Percentiles rank a stretch among this genome's conserved stretches.
Evolutionary conservation across 1,284 basidiomycete genomes (phyloP).

Genomic region (Cryptococcus floricola): DNA sequence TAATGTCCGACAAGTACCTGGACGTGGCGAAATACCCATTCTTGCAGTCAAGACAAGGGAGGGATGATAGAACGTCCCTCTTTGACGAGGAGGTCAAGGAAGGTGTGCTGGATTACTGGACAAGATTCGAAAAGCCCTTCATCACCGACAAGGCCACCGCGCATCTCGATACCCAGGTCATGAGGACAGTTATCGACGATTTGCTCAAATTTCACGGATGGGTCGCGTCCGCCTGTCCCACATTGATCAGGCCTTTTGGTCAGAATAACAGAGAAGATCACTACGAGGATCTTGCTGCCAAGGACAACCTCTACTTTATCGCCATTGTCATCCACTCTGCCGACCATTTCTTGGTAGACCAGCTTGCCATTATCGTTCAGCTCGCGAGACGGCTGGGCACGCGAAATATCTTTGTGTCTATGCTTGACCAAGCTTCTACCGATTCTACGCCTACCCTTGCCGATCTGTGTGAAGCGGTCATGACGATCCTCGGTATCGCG

Average conservation of each 20-base stretch:
- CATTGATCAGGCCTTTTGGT: constrained; percentile 81
- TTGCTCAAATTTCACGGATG: constrained; percentile 90
- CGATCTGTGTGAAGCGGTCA: constrained; percentile 86
- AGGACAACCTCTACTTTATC: constrained; percentile 84
- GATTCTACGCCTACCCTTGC: constrained; percentile 88
- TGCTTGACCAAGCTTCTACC: constrained; percentile 88
- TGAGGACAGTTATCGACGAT: constrained; percentile 80
- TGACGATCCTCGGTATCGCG: constrained; percentile 82
- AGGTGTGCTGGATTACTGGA: constrained; percentile 83
- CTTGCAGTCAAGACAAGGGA: constrained; percentile 75
- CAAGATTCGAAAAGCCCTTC: constrained; percentile 81
- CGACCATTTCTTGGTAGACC: constrained; percentile 94
- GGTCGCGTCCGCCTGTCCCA: constrained; percentile 95
- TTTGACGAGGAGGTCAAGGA: constrained; percentile 68
- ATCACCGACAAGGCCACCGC: constrained; percentile 75
- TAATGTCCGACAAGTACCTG: constrained; percentile 72
- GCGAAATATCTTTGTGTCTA: constrained; percentile 84
- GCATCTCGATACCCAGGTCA: constrained; percentile 80
- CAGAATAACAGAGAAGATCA: constrained; percentile 76
- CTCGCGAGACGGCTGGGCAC: constrained; percentile 82
- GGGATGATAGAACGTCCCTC: constrained; percentile 76
- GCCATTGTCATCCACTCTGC: constrained; percentile 92
- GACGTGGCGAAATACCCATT: constrained; percentile 84
- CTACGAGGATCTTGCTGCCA: constrained; percentile 77
- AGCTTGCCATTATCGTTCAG: constrained; percentile 91